These are phyloP conservation scores for Herpetomonas tarakana DNA, from an alignment of 208 protist species.

Conservation along the genomic window DNA sequence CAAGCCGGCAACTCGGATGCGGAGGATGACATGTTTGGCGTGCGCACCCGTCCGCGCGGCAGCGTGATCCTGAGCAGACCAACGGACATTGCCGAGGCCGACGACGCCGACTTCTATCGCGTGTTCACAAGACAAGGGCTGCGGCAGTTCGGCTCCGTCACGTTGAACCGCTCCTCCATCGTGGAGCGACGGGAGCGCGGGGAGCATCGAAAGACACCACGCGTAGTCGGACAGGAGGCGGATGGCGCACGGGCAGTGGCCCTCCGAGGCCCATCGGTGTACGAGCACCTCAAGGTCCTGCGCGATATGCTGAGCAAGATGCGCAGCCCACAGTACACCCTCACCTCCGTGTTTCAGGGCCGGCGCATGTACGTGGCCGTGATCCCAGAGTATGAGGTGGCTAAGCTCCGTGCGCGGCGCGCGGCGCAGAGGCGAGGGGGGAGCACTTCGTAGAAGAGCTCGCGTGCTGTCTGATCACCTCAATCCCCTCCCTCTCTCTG, in stretches of 20 bases:
- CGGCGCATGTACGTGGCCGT: slow-evolving; percentile 63
- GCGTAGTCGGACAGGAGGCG: slow-evolving; percentile 5
- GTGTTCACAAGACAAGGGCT: slow-evolving; percentile 47
- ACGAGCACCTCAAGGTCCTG: slow-evolving; percentile 35
- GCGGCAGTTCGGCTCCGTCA: slow-evolving; percentile 4
- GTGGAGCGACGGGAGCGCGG: background rate
- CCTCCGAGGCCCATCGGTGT: slow-evolving; percentile 18
- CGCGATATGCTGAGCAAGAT: slow-evolving; percentile 71
- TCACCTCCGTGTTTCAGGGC: slow-evolving; percentile 62
- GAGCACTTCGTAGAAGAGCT: too few relatives aligned
- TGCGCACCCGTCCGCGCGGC: background rate
- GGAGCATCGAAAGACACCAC: background rate
- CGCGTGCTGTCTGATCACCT: too few relatives aligned
- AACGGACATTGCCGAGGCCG: slow-evolving; percentile 13
- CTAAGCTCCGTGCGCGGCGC: slow-evolving; percentile 24
- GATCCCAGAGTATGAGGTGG: slow-evolving; percentile 81
- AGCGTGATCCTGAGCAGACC: background rate
- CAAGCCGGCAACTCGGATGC: too few relatives aligned
- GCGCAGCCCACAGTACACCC: slow-evolving; percentile 82
- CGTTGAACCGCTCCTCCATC: slow-evolving; percentile 4
- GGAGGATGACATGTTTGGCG: background rate
- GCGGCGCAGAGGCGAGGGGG: background rate
- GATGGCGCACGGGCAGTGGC: slow-evolving; percentile 6
- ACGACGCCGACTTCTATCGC: slow-evolving; percentile 78
- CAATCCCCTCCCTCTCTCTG: too few relatives aligned